Evolutionary conservation across 805 yeast species (phyloP), one percentile per base, ranked within the genome.

Genomic region (Candida railenensis): DNA sequence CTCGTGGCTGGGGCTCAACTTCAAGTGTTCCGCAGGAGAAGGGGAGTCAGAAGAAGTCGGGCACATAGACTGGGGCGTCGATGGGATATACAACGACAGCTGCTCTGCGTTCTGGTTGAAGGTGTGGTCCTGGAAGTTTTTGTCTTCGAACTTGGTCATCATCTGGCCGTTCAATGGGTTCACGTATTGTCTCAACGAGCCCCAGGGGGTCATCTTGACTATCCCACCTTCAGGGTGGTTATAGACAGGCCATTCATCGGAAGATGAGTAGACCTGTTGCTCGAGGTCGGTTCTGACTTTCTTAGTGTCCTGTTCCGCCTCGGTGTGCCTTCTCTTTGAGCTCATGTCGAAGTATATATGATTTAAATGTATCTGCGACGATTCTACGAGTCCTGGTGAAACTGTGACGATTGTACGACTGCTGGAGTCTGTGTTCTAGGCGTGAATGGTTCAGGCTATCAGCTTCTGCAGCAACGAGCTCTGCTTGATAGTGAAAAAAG

Each of bases 201-300:
- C 86, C 66, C 82, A 73, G 20, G 86, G 85, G 1, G 85, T 80
- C 47, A 81, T 76, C 57, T 80, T 82, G 40, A 81, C 76, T 25
- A 69, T 69, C 0, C 86, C 86, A 8, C 86, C 86, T 11, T 80
- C 80, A 1, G 86, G 86, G 51, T 80, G 85, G 44, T 71, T 70
- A 52, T 77, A 81, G 47, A 74, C 67, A 12, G 86, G 82, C 73
- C 79, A 80, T 46, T 79, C 82, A 34, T 69, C 63, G 15, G 61
- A 55, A 3, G 58, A 51, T 19, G 54, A 42, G 22, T 52, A 53
- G 42, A 48, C 52, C 42, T 56, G 41, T 40, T 44, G 43, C 39
- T 51, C 54, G 14, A 42, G 42, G 20, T 48, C 53, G 22, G 47
- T 48, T 47, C 55, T 56, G 4, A 42, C 43, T 37, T 55, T 55